A percentile compares a stretch with the other conserved stretches of the same genome.
phyloP scores from a whole-genome alignment of 192 early-diverging fungal species.

The Dispira simplex region DNA sequence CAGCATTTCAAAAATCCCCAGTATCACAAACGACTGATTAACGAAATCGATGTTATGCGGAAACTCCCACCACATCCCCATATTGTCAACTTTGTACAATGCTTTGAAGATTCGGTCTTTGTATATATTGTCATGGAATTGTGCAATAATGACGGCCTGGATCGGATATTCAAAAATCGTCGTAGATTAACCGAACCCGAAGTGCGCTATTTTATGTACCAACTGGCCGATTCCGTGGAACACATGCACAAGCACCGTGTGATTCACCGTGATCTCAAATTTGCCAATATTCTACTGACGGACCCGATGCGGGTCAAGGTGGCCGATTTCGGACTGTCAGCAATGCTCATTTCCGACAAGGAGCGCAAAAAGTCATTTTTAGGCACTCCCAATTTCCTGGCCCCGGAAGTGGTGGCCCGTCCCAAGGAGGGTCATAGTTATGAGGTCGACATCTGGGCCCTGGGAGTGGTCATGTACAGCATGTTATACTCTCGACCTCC shows the following conservation, averaged over 20 bases:
- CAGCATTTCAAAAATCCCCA: slow-evolving; percentile 23
- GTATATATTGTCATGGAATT: slow-evolving; percentile 88
- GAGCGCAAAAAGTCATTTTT: slow-evolving; percentile 94
- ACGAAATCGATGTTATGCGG: slow-evolving; percentile 30
- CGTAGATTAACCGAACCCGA: slow-evolving; percentile 78
- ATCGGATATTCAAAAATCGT: slow-evolving; percentile 61
- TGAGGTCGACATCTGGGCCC: slow-evolving; percentile 90
- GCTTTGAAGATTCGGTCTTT: slow-evolving; percentile 78
- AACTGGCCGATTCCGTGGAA: slow-evolving; percentile 59
- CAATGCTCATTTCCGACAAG: slow-evolving; percentile 50
- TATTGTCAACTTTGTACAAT: slow-evolving; percentile 63
- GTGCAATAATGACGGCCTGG: slow-evolving; percentile 65
- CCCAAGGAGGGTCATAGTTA: slow-evolving; percentile 69
- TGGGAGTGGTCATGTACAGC: slow-evolving; percentile 86
- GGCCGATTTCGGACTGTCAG: slow-evolving; percentile 92
- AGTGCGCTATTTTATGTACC: slow-evolving; percentile 70
- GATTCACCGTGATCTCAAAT: slow-evolving; percentile 92
- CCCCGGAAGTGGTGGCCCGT: slow-evolving; percentile 85
- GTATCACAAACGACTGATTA: slow-evolving; percentile 27
- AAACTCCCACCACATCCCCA: slow-evolving; percentile 43
- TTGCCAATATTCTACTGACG: slow-evolving; percentile 83
- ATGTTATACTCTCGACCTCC: slow-evolving; percentile 79
- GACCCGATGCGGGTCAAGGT: slow-evolving; percentile 74
- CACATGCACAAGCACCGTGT: slow-evolving; percentile 69
- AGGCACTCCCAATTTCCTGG: slow-evolving; percentile 96